A percentile compares a stretch with the other conserved stretches of the same genome.
Evolutionary conservation across 108 stramenopile genomes (phyloP).

Genomic region (Stephanodiscus triporus): DNA sequence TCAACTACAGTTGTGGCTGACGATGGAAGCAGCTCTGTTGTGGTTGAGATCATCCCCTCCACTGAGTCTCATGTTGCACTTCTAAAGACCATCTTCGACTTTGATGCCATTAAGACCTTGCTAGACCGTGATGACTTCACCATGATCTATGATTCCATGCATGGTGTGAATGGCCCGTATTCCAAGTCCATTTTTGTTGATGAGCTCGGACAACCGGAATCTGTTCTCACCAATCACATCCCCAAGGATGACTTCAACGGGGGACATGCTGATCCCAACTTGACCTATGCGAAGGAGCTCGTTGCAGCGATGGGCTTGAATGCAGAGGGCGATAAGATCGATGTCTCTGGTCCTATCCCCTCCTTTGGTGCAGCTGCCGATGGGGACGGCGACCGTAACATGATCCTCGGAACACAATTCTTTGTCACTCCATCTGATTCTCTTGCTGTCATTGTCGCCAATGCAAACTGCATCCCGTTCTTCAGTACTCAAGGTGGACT

Average conservation of each 20-base stretch:
- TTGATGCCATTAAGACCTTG: constrained; percentile 91
- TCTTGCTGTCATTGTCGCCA: constrained; percentile 96
- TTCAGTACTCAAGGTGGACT: constrained; percentile 96
- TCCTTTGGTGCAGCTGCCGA: constrained; percentile 99
- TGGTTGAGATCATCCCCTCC: constrained; percentile 90
- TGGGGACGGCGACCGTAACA: constrained; percentile 99
- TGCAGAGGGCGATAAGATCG: constrained; percentile 80
- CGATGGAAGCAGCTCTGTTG: constrained; percentile 84
- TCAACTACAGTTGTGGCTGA: constrained; percentile 63
- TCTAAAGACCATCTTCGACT: constrained; percentile 97
- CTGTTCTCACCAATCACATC: constrained; percentile 81
- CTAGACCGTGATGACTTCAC: constrained; percentile 93
- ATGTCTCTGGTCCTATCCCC: constrained; percentile 77
- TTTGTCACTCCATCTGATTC: constrained; percentile 99
- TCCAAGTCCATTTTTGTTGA: constrained; percentile 95
- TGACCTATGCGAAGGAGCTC: constrained; percentile 99
- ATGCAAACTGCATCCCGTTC: constrained; percentile 96
- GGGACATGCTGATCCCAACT: constrained; percentile 99
- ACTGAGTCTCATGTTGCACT: constrained; percentile 88
- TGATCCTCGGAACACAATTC: constrained; percentile 99
- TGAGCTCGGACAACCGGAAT: constrained; percentile 87
- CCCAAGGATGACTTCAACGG: constrained; percentile 98
- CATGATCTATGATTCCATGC: constrained; percentile 98
- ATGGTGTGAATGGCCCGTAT: constrained; percentile 98
- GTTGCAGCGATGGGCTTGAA: constrained; percentile 93